These are phyloP conservation scores for Pistacia integerrima DNA, from an alignment of 345 rosid genomes.

Conservation along the genomic window DNA sequence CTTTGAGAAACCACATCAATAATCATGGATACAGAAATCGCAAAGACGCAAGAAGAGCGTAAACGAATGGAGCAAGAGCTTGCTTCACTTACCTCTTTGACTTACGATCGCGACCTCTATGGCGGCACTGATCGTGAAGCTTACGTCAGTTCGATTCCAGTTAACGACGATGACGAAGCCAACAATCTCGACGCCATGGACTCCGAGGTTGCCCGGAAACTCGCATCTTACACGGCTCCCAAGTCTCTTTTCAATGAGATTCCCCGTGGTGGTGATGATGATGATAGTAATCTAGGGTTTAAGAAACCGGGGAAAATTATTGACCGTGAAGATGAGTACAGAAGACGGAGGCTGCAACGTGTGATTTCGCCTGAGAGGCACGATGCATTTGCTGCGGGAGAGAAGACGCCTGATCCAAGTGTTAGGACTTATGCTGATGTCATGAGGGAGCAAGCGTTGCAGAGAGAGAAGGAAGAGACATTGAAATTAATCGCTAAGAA, in stretches of 20 bases:
- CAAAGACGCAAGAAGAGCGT: constrained; percentile 84
- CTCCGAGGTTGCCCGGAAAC: constrained; percentile 70
- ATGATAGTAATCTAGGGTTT: constrained; percentile 51
- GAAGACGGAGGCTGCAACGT: constrained; percentile 80
- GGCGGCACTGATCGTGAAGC: constrained; percentile 69
- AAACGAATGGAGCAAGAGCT: constrained; percentile 69
- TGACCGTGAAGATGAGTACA: constrained; percentile 91
- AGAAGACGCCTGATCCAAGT: constrained; percentile 87
- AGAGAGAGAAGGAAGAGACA: constrained; percentile 61
- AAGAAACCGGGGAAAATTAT: constrained; percentile 69
- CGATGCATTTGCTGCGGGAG: constrained; percentile 88
- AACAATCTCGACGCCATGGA: constrained; percentile 55
- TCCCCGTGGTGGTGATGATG: constrained; percentile 66
- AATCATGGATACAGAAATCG: constrained; percentile 70
- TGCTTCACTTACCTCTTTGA: constrained; percentile 69
- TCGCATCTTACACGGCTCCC: constrained; percentile 92
- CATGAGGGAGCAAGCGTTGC: constrained; percentile 81
- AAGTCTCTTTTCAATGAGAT: constrained; percentile 74
- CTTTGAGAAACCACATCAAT: background rate
- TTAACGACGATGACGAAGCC: constrained; percentile 81
- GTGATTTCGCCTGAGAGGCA: constrained; percentile 92
- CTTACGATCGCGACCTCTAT: constrained; percentile 78
- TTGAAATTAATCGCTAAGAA: constrained; percentile 60
- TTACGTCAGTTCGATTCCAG: constrained; percentile 73
- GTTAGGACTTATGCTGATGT: constrained; percentile 77